Evolutionary conservation across 371 early-diverging fungal species (phyloP).

Genomic region (Choanephora cucurbitarum): DNA sequence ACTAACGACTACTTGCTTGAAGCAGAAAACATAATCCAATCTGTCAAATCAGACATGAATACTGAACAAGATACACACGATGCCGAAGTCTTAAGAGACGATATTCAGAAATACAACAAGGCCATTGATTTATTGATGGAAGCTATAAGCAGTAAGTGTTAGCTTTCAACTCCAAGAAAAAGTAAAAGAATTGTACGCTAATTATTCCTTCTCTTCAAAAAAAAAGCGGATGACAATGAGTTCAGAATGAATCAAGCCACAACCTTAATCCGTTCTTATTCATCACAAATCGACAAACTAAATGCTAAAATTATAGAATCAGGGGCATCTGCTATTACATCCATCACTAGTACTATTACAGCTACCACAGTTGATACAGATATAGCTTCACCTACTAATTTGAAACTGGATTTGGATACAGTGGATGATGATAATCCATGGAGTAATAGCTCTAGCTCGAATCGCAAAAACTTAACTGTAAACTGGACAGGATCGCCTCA

Average conservation of each 20-base stretch:
- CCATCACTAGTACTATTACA: too few relatives aligned
- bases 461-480: slow-evolving; percentile 10
- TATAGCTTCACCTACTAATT: neutral
- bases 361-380: too few relatives aligned
- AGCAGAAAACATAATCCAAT: slow-evolving; percentile 32
- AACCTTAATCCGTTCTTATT: slow-evolving; percentile 17
- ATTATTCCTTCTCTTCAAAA: too few relatives aligned
- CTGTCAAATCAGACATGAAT: slow-evolving; percentile 11
- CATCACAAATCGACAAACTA: slow-evolving; percentile 18
- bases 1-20: slow-evolving; percentile 18
- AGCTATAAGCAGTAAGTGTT: slow-evolving; percentile 5
- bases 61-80: too few relatives aligned
- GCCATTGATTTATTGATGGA: slow-evolving; percentile 3
- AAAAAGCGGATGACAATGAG: slow-evolving; percentile 23
- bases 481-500: slow-evolving; percentile 5
- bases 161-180: too few relatives aligned
- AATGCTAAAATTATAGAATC: slow-evolving; percentile 8
- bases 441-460: slow-evolving; percentile 9
- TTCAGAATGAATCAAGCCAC: slow-evolving; percentile 26
- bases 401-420: neutral
- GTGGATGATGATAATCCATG: slow-evolving; percentile 4
- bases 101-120: slow-evolving; percentile 28
- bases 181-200: too few relatives aligned
- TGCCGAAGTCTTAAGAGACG: neutral
- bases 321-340: too few relatives aligned